A percentile compares a stretch with the other conserved stretches of the same genome.
These are phyloP conservation scores for Mycena alexandri DNA, from an alignment of 768 basidiomycete species.

Conservation along the genomic window DNA sequence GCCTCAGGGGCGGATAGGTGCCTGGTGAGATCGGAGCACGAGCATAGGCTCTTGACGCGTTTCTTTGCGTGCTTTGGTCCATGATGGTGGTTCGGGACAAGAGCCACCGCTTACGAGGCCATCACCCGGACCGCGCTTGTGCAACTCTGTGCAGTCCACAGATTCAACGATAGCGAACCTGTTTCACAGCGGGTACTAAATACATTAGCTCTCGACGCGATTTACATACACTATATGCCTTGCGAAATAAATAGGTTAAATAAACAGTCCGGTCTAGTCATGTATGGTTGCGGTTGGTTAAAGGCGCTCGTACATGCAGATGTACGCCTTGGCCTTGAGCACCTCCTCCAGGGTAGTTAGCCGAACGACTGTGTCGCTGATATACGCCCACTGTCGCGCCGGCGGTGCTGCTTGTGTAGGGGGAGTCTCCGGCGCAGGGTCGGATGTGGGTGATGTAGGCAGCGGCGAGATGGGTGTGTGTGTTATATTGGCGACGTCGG, in stretches of 20 bases:
- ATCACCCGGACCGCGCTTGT: too few species aligned
- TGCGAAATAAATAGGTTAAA: constrained; percentile 26
- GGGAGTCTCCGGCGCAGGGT: constrained; percentile 10
- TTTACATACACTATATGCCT: constrained; percentile 22
- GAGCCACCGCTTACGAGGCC: too few species aligned
- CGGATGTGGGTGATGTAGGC: constrained; percentile 22
- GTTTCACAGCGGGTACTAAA: constrained; percentile 14
- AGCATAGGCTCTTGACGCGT: constrained; percentile 10
- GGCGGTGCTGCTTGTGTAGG: constrained; percentile 11
- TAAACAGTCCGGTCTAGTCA: constrained; percentile 10
- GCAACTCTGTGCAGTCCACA: too few species aligned
- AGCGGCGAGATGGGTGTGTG: constrained; percentile 17
- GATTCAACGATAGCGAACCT: too few species aligned
- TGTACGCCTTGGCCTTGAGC: constrained; percentile 90
- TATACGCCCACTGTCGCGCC: constrained; percentile 86
- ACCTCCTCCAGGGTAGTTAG: constrained; percentile 89
- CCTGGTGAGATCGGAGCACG: constrained; percentile 26
- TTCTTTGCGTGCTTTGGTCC: constrained; percentile 13
- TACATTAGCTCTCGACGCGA: constrained; percentile 25
- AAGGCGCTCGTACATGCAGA: constrained; percentile 89
- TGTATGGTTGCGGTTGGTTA: constrained; percentile 16
- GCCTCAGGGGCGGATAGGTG: constrained; percentile 38
- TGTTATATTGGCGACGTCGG: constrained; percentile 22
- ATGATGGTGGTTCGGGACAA: constrained; percentile 11
- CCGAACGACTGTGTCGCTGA: constrained; percentile 91